Evolutionary conservation across 257 asterid genomes (phyloP), one percentile per base, ranked within the genome.

Genomic region (Scutellaria galericulata): DNA sequence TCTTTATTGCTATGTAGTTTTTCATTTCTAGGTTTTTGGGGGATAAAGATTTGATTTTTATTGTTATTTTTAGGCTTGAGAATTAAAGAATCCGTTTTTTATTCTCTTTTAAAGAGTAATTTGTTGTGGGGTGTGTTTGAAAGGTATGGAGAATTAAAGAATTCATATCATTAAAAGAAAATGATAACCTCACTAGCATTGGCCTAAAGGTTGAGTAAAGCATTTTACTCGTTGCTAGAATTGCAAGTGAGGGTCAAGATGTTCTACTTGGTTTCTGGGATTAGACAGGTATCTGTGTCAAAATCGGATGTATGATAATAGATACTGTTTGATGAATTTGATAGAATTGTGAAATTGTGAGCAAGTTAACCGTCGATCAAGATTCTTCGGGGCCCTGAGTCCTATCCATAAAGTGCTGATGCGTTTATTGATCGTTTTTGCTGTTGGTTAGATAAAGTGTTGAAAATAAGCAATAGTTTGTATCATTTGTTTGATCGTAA

Each of bases 21-120:
- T 41, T 64, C 44, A 10, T 1, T 80, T 47, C n/a, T 68, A 1
- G 64, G 27, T n/a, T 75, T 69, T 62, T 61, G 56, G 70, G 58
- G 10, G 59, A 6, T 1, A 8, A 40, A 41, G 3, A 7, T 5
- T 11, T 54, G n/a, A 24, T 22, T 47, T n/a, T 52, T 56, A 48
- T 47, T 50, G 18, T 24, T 18, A 35, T 1, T 9, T 40, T 67
- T 68, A 48, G 70, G 56, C 11, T 69, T 10, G 20, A 11, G 22
- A 24, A 72, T 13, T 59, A 59, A 59, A 47, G 6, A 45, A 58
- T 71, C 22, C n/a, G 58, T 27, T 14, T 47, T 20, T 48, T 63
- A 0, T 35, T 7, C 37, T 35, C 5, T 59, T 37, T 47, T 51
- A 37, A 35, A 35, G 6, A 35, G 31, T 45, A 24, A 9, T 46